These are phyloP conservation scores for Adansonia madagascariensis DNA, from an alignment of 441 rosid genomes.

Conservation along the genomic window DNA sequence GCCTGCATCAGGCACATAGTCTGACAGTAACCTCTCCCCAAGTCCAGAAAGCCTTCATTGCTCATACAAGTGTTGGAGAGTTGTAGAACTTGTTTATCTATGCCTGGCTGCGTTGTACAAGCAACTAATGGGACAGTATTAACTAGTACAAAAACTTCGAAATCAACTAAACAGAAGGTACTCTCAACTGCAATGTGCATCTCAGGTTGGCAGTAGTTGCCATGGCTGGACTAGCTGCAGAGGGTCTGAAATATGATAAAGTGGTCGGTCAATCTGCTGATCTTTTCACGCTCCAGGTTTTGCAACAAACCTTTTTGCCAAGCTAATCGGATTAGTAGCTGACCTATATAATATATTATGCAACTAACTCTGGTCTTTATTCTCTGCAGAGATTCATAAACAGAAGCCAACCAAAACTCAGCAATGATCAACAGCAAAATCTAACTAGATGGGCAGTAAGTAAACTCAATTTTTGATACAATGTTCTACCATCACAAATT, in stretches of 20 bases:
- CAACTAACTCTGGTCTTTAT: conserved; percentile 2
- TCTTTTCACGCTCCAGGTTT: conserved; percentile 89
- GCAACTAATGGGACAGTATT: neutral
- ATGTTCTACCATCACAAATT: neutral
- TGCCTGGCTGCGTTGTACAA: neutral
- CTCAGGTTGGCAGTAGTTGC: conserved; percentile 80
- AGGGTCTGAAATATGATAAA: conserved; percentile 84
- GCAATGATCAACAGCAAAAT: conserved; percentile 89
- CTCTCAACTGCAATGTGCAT: conserved; percentile 1
- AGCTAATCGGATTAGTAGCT: neutral
- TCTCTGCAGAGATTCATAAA: conserved; percentile 73
- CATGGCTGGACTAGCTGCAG: conserved; percentile 96
- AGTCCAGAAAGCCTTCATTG: no score
- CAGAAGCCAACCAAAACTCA: conserved; percentile 76
- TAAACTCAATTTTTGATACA: neutral
- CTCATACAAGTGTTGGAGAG: no score
- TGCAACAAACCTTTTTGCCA: neutral
- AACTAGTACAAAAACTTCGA: neutral
- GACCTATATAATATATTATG: neutral
- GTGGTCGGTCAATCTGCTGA: conserved; percentile 94
- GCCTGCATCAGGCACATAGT: no score
- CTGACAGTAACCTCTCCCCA: no score
- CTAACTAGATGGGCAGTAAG: conserved; percentile 97
- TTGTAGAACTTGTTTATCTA: no score
- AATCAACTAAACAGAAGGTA: no score